A percentile compares a stretch with the other conserved stretches of the same genome.
Conservation (phyloP, 768 basidiomycete species). For the Termitomyces titanicus region DNA sequence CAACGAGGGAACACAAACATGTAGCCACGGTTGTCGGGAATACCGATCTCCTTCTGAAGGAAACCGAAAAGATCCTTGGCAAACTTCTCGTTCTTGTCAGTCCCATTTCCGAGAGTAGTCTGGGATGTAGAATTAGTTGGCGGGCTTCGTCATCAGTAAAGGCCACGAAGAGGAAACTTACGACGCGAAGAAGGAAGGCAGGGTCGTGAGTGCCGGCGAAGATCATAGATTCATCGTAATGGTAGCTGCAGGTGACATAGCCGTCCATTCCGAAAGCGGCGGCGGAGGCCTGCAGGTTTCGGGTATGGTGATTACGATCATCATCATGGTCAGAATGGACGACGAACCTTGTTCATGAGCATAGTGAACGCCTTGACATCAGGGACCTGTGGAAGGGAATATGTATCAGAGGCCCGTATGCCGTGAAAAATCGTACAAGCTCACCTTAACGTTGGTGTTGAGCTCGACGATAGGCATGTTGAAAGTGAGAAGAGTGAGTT, state of each 20-base stretch:
- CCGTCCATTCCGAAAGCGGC: conserved; percentile 7
- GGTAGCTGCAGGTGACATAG: conserved; percentile 5
- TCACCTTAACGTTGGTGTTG: conserved; percentile 7
- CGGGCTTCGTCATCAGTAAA: neutral
- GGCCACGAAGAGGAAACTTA: neutral
- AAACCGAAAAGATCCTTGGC: conserved; percentile 1
- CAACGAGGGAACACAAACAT: neutral
- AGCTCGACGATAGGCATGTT: conserved; percentile 4
- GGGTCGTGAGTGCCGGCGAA: conserved; percentile 2
- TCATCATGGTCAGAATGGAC: too few relatives aligned
- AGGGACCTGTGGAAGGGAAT: neutral
- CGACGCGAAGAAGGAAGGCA: conserved; percentile 4
- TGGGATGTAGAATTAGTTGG: neutral
- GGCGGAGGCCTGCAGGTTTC: neutral
- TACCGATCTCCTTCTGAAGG: conserved; percentile 1
- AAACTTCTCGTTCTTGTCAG: conserved; percentile 2
- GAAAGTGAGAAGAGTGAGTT: neutral
- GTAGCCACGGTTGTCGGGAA: conserved; percentile 7
- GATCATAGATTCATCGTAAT: conserved; percentile 2
- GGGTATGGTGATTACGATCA: neutral
- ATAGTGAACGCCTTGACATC: conserved; percentile 1
- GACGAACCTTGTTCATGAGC: neutral
- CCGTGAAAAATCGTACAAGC: neutral
- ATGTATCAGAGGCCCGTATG: neutral
- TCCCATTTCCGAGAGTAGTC: conserved; percentile 4